phyloP scores from a whole-genome alignment of 352 stramenopile species.

The Globisporangium sylvaticum region DNA sequence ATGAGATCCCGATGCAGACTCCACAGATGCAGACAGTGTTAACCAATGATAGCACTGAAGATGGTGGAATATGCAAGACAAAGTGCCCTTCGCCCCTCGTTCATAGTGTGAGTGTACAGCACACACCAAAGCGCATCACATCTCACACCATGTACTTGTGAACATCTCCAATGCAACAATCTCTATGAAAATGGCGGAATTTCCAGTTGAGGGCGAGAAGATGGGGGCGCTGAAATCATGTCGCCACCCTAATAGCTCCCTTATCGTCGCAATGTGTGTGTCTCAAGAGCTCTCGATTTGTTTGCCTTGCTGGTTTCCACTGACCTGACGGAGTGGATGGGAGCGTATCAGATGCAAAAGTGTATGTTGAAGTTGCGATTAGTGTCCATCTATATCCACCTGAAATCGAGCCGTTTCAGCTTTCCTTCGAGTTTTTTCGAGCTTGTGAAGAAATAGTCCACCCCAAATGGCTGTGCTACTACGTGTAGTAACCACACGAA shows the following conservation, averaged over 20 bases:
- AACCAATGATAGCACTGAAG: background rate
- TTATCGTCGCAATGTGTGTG: background rate
- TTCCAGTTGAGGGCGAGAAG: background rate
- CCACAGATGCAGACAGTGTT: background rate
- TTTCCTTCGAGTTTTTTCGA: background rate
- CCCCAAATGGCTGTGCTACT: background rate
- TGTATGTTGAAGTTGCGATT: background rate
- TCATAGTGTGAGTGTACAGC: background rate
- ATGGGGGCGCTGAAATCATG: background rate
- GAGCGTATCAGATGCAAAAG: background rate
- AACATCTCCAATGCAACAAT: background rate
- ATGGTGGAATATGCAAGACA: background rate
- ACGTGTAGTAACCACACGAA: background rate
- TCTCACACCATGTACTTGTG: background rate
- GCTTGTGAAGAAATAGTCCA: background rate
- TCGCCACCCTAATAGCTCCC: background rate
- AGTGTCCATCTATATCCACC: background rate
- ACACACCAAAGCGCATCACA: background rate
- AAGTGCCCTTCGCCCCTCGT: background rate
- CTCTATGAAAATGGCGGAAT: background rate
- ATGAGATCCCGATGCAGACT: background rate
- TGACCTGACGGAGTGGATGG: background rate
- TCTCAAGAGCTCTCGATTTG: background rate
- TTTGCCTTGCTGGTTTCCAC: background rate
- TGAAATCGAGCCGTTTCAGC: background rate